These are phyloP conservation scores for Bruguiera sexangula DNA, from an alignment of 345 rosid species.

Conservation along the genomic window DNA sequence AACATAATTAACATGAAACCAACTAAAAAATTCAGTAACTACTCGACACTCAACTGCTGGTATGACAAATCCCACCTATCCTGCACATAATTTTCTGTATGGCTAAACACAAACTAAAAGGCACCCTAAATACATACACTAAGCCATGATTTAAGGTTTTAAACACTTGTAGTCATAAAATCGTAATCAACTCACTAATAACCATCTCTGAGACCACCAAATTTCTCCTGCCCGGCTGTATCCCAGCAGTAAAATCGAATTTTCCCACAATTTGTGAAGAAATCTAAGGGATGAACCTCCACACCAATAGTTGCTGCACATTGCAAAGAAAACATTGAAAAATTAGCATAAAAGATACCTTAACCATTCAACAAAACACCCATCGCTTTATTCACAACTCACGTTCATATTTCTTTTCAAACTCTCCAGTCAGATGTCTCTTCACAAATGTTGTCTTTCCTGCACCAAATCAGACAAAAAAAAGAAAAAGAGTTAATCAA, in stretches of 20 bases:
- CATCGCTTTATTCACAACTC: background rate
- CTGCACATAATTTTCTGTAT: too few species aligned
- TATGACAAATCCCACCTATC: too few species aligned
- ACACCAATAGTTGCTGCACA: slow-evolving; percentile 85
- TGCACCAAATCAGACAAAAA: slow-evolving; percentile 1
- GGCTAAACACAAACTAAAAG: too few species aligned
- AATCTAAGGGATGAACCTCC: slow-evolving; percentile 92
- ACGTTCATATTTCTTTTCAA: slow-evolving; percentile 52
- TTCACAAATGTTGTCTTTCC: slow-evolving; percentile 48
- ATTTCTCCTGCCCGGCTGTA: slow-evolving; percentile 95
- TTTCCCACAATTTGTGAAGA: slow-evolving; percentile 88
- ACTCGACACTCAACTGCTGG: too few species aligned
- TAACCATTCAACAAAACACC: background rate
- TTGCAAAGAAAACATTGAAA: background rate
- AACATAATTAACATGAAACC: too few species aligned
- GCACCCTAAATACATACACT: too few species aligned
- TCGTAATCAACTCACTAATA: slow-evolving; percentile 61
- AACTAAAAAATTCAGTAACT: too few species aligned
- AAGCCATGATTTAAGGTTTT: too few species aligned
- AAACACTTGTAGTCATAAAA: background rate
- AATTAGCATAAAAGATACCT: background rate
- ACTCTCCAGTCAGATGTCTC: slow-evolving; percentile 47
- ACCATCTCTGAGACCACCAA: slow-evolving; percentile 95
- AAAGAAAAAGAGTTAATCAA: background rate
- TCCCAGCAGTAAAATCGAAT: slow-evolving; percentile 96